Evolutionary conservation across 208 protist genomes (phyloP).

Genomic region (Entamoeba moshkovskii): DNA sequence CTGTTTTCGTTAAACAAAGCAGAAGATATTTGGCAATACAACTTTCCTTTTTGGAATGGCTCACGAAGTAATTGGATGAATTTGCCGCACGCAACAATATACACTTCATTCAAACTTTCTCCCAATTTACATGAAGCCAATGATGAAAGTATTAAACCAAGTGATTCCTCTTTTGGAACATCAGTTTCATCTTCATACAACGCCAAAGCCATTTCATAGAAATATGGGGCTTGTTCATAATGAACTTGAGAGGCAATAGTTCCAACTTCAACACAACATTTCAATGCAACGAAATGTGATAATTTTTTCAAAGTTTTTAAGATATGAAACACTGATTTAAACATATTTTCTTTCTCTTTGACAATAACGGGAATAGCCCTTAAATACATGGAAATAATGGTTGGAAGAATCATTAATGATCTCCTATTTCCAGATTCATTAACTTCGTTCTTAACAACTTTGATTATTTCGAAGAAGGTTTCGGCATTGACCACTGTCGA

Average conservation of each 20-base stretch:
- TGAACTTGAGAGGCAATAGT: neutral
- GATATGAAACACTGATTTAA: neutral
- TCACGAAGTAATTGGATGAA: neutral
- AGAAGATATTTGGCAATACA: neutral
- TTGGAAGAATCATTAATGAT: neutral
- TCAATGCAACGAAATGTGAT: neutral
- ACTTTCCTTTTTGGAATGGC: neutral
- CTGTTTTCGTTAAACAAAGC: neutral
- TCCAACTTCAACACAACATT: neutral
- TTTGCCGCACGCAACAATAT: neutral
- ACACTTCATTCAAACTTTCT: neutral
- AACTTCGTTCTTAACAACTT: neutral
- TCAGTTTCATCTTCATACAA: neutral
- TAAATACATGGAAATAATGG: neutral
- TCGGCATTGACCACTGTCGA: neutral
- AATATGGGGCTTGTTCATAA: neutral
- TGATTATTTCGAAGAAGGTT: neutral
- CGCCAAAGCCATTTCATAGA: neutral
- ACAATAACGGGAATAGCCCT: neutral
- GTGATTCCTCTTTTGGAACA: neutral
- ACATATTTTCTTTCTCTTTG: neutral
- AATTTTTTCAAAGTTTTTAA: neutral
- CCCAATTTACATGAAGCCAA: neutral
- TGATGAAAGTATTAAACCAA: neutral
- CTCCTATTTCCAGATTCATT: neutral